Percentiles rank a stretch among this genome's conserved stretches.
Evolutionary conservation across 2,329 filamentous ascomycete species (phyloP).

Genomic region (Monilinia fructigena): DNA sequence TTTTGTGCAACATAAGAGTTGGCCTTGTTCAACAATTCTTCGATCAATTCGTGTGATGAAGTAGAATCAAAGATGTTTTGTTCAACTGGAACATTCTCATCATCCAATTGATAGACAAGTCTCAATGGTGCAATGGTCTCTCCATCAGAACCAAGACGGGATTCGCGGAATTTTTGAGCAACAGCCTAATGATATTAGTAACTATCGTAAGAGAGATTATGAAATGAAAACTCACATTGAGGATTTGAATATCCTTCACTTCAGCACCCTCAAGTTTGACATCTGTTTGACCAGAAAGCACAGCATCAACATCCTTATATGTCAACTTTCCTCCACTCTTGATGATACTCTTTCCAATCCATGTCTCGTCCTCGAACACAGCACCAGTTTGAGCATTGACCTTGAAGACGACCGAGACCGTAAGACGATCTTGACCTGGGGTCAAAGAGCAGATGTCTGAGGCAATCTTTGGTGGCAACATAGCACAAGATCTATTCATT

Average conservation of each 20-base stretch:
- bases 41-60: constrained; percentile 84
- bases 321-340: constrained; percentile 86
- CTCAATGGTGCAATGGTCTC: constrained; percentile 82
- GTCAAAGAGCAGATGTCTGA: constrained; percentile 83
- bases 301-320: constrained; percentile 81
- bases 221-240: constrained; percentile 57
- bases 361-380: constrained; percentile 81
- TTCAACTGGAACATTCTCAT: constrained; percentile 96
- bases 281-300: constrained; percentile 63
- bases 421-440: constrained; percentile 84
- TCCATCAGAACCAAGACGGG: constrained; percentile 75
- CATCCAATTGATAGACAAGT: constrained; percentile 88
- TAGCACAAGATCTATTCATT: constrained; percentile 78
- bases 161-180: constrained; percentile 86
- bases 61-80: constrained; percentile 94
- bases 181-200: constrained; percentile 55
- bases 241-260: constrained; percentile 74
- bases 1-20: constrained; percentile 88
- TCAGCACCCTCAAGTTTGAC: constrained; percentile 65
- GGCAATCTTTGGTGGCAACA: constrained; percentile 84
- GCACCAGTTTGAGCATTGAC: constrained; percentile 78
- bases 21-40: constrained; percentile 91
- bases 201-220: neutral
- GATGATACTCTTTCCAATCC: constrained; percentile 91
- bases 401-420: constrained; percentile 89